Evolutionary conservation across 2,329 filamentous ascomycete genomes (phyloP).

Genomic region (Endocalyx cinctus): DNA sequence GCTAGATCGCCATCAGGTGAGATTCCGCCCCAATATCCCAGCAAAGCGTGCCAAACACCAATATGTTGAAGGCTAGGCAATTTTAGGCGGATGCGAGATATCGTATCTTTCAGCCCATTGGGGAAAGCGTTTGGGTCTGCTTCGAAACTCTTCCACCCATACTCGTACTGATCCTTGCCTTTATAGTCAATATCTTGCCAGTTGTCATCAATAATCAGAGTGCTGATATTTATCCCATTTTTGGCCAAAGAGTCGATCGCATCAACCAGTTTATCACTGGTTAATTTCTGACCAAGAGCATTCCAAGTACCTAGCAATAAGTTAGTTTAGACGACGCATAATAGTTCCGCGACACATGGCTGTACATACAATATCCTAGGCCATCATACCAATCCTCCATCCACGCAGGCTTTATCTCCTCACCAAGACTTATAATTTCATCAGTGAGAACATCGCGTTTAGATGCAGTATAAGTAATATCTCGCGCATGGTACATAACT

Average conservation of each 20-base stretch:
- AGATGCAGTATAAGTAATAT: conserved; percentile 48
- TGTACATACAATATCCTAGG: conserved; percentile 69
- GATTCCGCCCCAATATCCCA: conserved; percentile 88
- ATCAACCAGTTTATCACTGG: conserved; percentile 70
- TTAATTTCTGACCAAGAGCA: conserved; percentile 76
- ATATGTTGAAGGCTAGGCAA: conserved; percentile 75
- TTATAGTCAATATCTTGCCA: conserved; percentile 73
- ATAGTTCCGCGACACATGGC: too few species aligned
- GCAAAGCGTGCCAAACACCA: conserved; percentile 88
- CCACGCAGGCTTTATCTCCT: conserved; percentile 60
- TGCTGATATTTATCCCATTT: conserved; percentile 72
- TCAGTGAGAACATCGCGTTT: conserved; percentile 37
- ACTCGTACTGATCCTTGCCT: conserved; percentile 48
- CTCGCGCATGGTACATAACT: conserved; percentile 82
- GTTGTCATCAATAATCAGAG: conserved; percentile 93
- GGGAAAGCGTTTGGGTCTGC: conserved; percentile 78
- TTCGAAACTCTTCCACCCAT: conserved; percentile 79
- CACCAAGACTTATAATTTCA: conserved; percentile 41
- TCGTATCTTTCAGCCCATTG: conserved; percentile 66
- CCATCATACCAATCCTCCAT: conserved; percentile 88
- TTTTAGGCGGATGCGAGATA: conserved; percentile 62
- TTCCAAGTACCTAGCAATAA: conserved; percentile 74
- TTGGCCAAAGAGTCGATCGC: conserved; percentile 69
- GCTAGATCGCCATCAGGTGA: conserved; percentile 70
- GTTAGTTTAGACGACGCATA: too few species aligned